A percentile compares a stretch with the other conserved stretches of the same genome.
phyloP scores from a whole-genome alignment of 225 moss, liverwort and hornwort genomes.

The Neckera pumila region DNA sequence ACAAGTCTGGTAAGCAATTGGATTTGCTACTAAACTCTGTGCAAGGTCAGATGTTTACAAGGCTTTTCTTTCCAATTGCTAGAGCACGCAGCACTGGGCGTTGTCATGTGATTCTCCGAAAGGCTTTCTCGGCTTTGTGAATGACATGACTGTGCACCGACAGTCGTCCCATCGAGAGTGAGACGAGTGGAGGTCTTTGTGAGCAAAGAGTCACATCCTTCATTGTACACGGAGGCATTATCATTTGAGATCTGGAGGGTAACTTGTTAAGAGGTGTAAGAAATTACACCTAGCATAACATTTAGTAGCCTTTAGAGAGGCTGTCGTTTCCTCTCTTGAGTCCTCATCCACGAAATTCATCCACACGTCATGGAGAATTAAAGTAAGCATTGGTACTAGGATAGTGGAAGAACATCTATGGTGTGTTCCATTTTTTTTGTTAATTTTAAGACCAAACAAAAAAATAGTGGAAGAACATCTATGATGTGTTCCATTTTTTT shows the following conservation, averaged over 20 bases:
- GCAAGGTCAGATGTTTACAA: not conserved
- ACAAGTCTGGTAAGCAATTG: not conserved
- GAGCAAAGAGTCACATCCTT: constrained; percentile 8
- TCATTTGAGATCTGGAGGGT: constrained; percentile 8
- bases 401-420: too few species aligned
- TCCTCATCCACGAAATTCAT: too few species aligned
- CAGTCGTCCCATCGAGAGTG: not conserved
- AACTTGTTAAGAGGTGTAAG: not conserved
- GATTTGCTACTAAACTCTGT: not conserved
- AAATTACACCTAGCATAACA: not conserved
- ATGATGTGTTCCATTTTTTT: too few species aligned
- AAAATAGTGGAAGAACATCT: too few species aligned
- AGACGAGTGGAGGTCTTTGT: not conserved
- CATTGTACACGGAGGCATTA: not conserved
- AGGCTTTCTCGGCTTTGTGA: not conserved
- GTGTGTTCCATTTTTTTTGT: too few species aligned
- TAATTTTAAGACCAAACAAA: too few species aligned
- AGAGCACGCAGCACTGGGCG: too few species aligned
- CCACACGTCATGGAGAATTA: too few species aligned
- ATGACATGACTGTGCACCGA: not conserved
- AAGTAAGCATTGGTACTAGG: too few species aligned
- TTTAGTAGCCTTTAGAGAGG: too few species aligned
- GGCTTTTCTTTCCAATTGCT: not conserved
- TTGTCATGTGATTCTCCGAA: not conserved
- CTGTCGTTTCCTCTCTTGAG: too few species aligned